Base-by-base conservation (phyloP, 768 basidiomycete species). In the Jaapia argillacea region DNA sequence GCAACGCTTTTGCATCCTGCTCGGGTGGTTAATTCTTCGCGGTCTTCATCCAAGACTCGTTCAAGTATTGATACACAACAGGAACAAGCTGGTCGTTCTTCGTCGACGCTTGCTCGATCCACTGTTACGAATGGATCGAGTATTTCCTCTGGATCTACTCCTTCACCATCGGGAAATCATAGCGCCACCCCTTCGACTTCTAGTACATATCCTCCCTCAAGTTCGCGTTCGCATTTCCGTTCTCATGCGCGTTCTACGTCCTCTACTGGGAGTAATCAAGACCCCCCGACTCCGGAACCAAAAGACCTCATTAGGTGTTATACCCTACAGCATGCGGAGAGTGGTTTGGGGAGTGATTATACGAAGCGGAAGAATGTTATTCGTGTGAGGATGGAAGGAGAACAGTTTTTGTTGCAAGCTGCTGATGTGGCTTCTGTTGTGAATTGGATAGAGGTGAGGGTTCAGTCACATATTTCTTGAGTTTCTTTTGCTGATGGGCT, bases 371-470 rank as follows among this genome's bases (percentile, higher is more conserved):
- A 79, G 68, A 87, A 98, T 59, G 94, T 98, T 36, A 91, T 98
- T 25, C 73, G 96, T 18, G 77, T 98, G 23, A 66, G 94, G 45
- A 67, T 91, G 50, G 91, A 96, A 59, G 96, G 94, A 10, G 89
- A 98, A 67, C 96, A 99, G 65, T 99, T 99, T 63, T 66, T 99
- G 52, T 54, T 99, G 52, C 94, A 99, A 63, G 87, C 88, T 2
- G 75, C 71, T 40, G 82, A 86, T 56, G 81, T 91, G 28, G 71
- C 79, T 36, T 77, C 79, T 22, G 93, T 97, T 1, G 88, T 98
- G 43, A 79, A 84, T 43, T 93, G 94, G 91, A 93, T 99, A 48
- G 94, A 99, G 80, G 89, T 90, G 52, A 45, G 68, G 55, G 5
- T 6, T 13, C 20, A 25, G 36, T 13, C 27, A 20, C 20, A 27